Base-by-base conservation (phyloP, 495 filamentous ascomycete genomes). In the Aspergillus sclerotioniger region DNA sequence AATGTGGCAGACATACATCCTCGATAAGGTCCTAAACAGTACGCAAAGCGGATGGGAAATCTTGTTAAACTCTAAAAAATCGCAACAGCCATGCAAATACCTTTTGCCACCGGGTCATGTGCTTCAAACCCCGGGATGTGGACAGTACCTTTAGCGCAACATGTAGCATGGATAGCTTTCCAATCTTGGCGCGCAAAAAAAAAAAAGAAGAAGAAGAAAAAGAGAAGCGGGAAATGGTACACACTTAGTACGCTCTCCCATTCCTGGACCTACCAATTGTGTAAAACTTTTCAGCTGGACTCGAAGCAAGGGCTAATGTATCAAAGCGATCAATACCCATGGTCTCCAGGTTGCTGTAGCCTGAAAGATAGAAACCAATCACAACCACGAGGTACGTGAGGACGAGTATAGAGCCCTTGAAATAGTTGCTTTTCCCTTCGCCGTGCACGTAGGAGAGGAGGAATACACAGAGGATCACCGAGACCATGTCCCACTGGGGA, bases 401-500 rank as follows among this genome's bases (percentile, higher is more conserved):
- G 56, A 98, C 84, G 50, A 99, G 82, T 63, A 97, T 96, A 58
- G 91, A 96, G 48, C 94, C 94, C 68, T 90, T 83, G 68, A 83
- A 83, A 46, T 83, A 83, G 56, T 83, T 83, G 63, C 80, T 83
- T 66, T 99, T 99, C 49, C 94, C 94, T 74, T 99, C 94, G 57
- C 95, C 92, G 59, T 98, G 96, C 80, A 99, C 93, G 73, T 98
- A 96, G 54, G 90, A 95, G 39, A 99, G 82, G 37, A 99, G 76
- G 79, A 99, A 98, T 32, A 99, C 93, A 68, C 95, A 98, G 49
- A 99, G 82, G 54, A 97, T 97, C 41, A 98, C 93, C 28, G 91
- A 96, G 37, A 97, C 86, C 89, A 99, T 92, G 67, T 99, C 94
- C 94, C 94, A 99, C 69, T 98, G 94, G 8, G 94, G 95, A 75